Evolutionary conservation across 176 grass and related monocot species (phyloP), one percentile per base, ranked within the genome.

Genomic region (Pontederia paniculata): DNA sequence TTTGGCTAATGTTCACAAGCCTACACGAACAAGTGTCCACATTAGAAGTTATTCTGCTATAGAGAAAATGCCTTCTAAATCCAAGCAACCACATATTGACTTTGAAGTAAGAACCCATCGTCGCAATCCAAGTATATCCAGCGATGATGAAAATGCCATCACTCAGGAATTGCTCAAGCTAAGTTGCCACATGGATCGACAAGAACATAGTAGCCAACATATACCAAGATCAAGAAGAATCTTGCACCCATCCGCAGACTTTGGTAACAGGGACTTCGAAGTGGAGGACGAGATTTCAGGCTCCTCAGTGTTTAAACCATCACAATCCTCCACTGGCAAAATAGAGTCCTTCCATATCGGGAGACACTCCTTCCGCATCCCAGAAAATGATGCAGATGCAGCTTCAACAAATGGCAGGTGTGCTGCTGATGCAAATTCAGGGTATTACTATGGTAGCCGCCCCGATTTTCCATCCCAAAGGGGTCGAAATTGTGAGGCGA

Each of bases 131-230:
- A 25, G 28, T 16, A 41, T 57, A 57, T 28, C 14, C 11, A 6
- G 28, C 31, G 55, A 28, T 28, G 9, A 57, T n/a, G 23, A 57
- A 41, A 57, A 57, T 16, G 55, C 23, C 21, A 57, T 57, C 55
- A 12, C 10, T 37, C 22, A 41, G 14, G 55, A 41, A 53, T 53
- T 21, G 51, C 51, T 21, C 22, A n/a, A 57, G 55, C 4, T 23
- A 41, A 57, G 15, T 11, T 41, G 23, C 22, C 55, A 41, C 12
- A 17, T 25, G 14, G 14, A 41, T 20, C 13, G 22, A 41, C 17
- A 12, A 28, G 53, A 55, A 21, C 20, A 55, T 12, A 16, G 6
- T 12, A 56, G 5, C 13, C 20, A 12, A 56, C 55, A 41, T 8
- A 1, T 41, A 2, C 14, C 8, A 57, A 21, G 8, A 57, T 57